Base-by-base conservation (phyloP, 768 basidiomycete species). In the Phanerochaete sordida region DNA sequence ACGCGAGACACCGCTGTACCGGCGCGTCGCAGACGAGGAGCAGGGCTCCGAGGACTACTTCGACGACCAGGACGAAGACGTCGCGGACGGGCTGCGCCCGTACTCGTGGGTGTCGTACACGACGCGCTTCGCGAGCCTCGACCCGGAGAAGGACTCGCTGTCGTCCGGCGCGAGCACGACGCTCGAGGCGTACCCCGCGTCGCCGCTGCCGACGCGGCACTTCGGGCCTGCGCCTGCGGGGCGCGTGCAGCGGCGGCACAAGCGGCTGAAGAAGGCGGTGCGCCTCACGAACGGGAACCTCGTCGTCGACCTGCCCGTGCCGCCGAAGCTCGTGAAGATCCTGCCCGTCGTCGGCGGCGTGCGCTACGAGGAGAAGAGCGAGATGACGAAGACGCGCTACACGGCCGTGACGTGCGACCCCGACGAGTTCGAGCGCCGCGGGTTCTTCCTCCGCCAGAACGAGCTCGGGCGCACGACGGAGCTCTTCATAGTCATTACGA, bases 391-490 rank as follows among this genome's bases (percentile, higher is more conserved):
- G 69, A 84, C 86, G 24, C 79, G 90, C 60, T 93, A 88, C 71
- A 94, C 95, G 5, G 94, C 93, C 0, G 90, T 95, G 5, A 97
- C 94, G 11, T 93, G 94, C 71, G 93, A 95, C 69, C 95, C 95
- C 1, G 91, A 98, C 69, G 88, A 95, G 33, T 97, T 95, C 69
- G 86, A 91, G 73, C 83, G 80, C 69, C 84, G 84, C 49, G 88
- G 91, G 12, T 95, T 92, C 72, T 90, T 87, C 61, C 79, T 98
- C 30, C 81, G 95, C 53, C 95, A 97, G 70, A 89, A 89, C 68
- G 83, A 91, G 68, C 83, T 75, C 62, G 85, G 86, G 30, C 81
- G 94, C 56, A 82, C 87, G 58, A 97, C 94, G 13, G 95, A 98
- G 69, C 71, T 98, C 57, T 91, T 96, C 76, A 90, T 98, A 70